Conservation (phyloP, 2,329 filamentous ascomycete species). For the Ophiostoma tasmaniense region DNA sequence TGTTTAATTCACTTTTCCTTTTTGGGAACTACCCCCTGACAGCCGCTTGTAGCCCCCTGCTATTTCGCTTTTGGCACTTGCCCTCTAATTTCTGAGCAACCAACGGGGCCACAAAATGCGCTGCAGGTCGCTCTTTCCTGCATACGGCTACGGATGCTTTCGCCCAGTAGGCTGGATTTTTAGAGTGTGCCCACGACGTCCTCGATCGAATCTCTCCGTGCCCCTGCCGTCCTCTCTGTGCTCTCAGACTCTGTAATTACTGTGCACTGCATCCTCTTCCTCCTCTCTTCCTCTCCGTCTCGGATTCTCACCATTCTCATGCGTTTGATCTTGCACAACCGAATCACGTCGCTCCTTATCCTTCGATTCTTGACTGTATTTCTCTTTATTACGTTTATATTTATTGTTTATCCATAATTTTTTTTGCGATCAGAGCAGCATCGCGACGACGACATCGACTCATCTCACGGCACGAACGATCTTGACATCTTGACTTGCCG, state of each 20-base stretch:
- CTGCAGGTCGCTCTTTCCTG: constrained; percentile 4
- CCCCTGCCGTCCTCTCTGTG: not conserved
- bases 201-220: not conserved
- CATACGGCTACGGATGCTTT: constrained; percentile 5
- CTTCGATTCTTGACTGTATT: not conserved
- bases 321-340: not conserved
- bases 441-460: not conserved
- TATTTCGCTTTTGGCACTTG: not conserved
- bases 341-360: not conserved
- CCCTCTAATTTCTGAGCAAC: not conserved
- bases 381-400: not conserved
- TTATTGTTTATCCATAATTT: not conserved
- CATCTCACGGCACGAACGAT: not conserved
- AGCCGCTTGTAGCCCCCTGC: not conserved
- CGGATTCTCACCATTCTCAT: not conserved
- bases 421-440: not conserved
- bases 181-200: constrained; percentile 1
- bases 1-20: not conserved
- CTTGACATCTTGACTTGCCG: not conserved
- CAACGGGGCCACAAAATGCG: constrained; percentile 1
- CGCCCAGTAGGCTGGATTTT: constrained; percentile 2
- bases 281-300: not conserved
- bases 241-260: not conserved
- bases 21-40: not conserved
- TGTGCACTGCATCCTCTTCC: not conserved